These are phyloP conservation scores for Vickermania spadyakhi DNA, from an alignment of 208 protist genomes.

Conservation along the genomic window DNA sequence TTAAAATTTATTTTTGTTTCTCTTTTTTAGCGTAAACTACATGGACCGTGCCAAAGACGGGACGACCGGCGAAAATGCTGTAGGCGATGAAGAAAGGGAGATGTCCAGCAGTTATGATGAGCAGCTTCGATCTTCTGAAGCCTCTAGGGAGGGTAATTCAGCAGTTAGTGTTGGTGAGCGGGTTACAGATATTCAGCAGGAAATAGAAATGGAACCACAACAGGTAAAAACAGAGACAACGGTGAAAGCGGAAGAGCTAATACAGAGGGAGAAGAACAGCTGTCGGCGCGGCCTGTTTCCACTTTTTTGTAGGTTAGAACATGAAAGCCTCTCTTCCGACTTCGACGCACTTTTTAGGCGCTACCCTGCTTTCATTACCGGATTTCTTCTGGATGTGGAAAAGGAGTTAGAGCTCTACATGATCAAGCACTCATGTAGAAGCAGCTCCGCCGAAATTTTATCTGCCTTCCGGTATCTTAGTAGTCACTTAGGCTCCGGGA, in stretches of 20 bases:
- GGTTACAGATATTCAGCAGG: neutral
- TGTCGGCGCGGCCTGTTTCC: slow-evolving; percentile 27
- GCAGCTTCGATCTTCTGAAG: neutral
- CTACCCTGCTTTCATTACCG: slow-evolving; percentile 22
- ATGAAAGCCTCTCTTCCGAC: slow-evolving; percentile 29
- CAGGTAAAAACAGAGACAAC: too few species aligned
- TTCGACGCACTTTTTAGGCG: slow-evolving; percentile 28
- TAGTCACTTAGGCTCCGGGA: neutral
- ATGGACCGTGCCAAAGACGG: too few species aligned
- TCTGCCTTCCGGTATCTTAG: neutral
- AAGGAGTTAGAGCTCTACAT: slow-evolving; percentile 9
- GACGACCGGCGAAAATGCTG: too few species aligned
- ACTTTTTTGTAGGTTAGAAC: slow-evolving; percentile 64
- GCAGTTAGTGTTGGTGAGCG: neutral
- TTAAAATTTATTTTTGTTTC: too few species aligned
- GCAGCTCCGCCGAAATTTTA: neutral
- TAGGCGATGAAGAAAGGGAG: too few species aligned
- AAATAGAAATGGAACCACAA: too few species aligned
- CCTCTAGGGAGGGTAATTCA: neutral
- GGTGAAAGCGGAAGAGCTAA: too few species aligned
- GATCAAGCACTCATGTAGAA: neutral
- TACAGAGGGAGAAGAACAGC: too few species aligned
- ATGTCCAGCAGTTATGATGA: too few species aligned
- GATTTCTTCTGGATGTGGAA: slow-evolving; percentile 20
- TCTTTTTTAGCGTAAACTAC: too few species aligned